These are phyloP conservation scores for Chara braunii DNA, from an alignment of 139 green algal species.

Conservation along the genomic window DNA sequence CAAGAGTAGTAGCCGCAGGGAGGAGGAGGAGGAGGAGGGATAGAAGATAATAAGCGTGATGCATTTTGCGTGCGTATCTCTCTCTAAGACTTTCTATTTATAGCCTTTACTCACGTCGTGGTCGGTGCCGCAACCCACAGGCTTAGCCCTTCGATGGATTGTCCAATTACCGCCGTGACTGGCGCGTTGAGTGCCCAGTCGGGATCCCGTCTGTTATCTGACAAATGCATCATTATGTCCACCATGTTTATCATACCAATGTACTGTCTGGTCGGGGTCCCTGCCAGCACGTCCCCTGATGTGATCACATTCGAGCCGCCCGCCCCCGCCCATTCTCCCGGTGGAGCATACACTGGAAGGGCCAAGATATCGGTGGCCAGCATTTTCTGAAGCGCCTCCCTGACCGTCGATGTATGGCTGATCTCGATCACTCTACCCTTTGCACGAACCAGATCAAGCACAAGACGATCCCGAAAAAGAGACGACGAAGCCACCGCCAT, in stretches of 20 bases:
- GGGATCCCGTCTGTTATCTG: not conserved
- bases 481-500: no score
- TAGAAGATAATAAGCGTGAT: no score
- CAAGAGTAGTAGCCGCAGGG: no score
- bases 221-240: slow-evolving; percentile 23
- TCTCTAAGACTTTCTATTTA: no score
- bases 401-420: no score
- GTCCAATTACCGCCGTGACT: slow-evolving; percentile 14
- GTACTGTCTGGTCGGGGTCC: slow-evolving; percentile 15
- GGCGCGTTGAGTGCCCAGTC: slow-evolving; percentile 6
- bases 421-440: no score
- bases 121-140: slow-evolving; percentile 1
- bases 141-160: slow-evolving; percentile 17
- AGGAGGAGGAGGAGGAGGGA: no score
- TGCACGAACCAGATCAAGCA: no score
- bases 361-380: slow-evolving; percentile 6
- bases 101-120: no score
- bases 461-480: no score
- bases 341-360: slow-evolving; percentile 16
- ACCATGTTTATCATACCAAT: slow-evolving; percentile 31
- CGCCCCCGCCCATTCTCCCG: slow-evolving; percentile 22
- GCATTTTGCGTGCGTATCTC: no score
- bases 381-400: slow-evolving; percentile 23
- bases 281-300: not conserved
- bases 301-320: not conserved